A percentile compares a stretch with the other conserved stretches of the same genome.
phyloP scores from a whole-genome alignment of 2,329 filamentous ascomycete species.

The Fusarium palustre region DNA sequence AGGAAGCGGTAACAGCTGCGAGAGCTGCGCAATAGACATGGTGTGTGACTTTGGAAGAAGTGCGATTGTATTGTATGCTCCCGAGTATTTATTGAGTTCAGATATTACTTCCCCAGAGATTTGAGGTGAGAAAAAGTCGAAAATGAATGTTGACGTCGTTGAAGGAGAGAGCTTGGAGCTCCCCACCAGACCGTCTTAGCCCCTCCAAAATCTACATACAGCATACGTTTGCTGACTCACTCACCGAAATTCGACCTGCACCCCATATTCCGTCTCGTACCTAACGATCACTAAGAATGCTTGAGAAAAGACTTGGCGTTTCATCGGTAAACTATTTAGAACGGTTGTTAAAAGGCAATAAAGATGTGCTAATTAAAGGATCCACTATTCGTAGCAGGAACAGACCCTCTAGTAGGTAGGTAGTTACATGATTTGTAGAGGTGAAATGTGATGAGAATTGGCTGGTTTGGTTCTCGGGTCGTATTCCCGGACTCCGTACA shows the following conservation, averaged over 20 bases:
- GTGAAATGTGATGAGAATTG: background rate
- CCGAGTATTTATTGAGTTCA: background rate
- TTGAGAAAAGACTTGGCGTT: background rate
- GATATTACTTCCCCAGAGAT: background rate
- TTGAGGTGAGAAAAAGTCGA: background rate
- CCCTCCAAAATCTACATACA: constrained; percentile 30
- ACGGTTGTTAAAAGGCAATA: background rate
- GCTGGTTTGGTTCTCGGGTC: background rate
- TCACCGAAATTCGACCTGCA: constrained; percentile 25
- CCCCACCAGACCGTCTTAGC: constrained; percentile 31
- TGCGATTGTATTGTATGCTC: accelerated
- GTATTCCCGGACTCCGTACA: background rate
- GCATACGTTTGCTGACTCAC: constrained; percentile 36
- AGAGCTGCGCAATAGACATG: constrained; percentile 76
- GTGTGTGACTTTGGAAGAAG: background rate
- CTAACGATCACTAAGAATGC: background rate
- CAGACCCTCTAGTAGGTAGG: no score
- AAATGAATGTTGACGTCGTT: constrained; percentile 34
- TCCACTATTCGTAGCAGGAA: background rate
- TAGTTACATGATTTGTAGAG: background rate
- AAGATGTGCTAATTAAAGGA: background rate
- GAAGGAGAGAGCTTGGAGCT: constrained; percentile 37
- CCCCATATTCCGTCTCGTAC: background rate
- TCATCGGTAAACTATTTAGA: background rate
- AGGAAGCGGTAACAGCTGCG: constrained; percentile 84